Evolutionary conservation across 257 asterid species (phyloP).

Genomic region (Handroanthus guayacan): DNA sequence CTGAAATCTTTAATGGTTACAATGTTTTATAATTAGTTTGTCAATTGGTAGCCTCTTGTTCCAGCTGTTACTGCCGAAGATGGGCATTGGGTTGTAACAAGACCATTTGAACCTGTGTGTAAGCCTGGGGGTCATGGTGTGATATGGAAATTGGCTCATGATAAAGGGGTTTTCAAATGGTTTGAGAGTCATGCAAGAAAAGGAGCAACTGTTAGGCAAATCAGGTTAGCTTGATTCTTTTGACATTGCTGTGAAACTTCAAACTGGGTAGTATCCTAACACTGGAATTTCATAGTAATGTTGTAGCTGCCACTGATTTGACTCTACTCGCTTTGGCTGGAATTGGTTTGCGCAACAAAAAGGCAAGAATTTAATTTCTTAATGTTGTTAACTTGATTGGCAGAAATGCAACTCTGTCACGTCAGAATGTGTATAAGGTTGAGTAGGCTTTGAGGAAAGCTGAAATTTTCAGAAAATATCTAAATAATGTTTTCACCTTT

Average conservation of each 20-base stretch:
- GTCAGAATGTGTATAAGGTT: slow-evolving; percentile 20
- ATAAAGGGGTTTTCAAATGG: slow-evolving; percentile 95
- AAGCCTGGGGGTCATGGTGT: slow-evolving; percentile 99
- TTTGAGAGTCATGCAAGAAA: slow-evolving; percentile 74
- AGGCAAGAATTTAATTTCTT: slow-evolving; percentile 61
- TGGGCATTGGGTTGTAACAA: slow-evolving; percentile 82
- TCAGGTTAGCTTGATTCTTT: slow-evolving; percentile 62
- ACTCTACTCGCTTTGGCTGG: slow-evolving; percentile 96
- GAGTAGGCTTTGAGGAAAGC: slow-evolving; percentile 14
- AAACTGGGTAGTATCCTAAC: slow-evolving; percentile 46
- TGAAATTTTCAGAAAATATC: slow-evolving; percentile 22
- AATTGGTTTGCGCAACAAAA: slow-evolving; percentile 82
- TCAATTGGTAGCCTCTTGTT: slow-evolving; percentile 91
- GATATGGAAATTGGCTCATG: slow-evolving; percentile 97
- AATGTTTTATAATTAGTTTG: slow-evolving; percentile 46
- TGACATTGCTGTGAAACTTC: slow-evolving; percentile 25
- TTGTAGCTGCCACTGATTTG: slow-evolving; percentile 97
- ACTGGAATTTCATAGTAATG: slow-evolving; percentile 77
- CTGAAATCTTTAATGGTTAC: slow-evolving; percentile 36
- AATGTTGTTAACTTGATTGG: slow-evolving; percentile 33
- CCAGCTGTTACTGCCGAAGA: slow-evolving; percentile 96
- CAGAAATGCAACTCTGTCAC: slow-evolving; percentile 27
- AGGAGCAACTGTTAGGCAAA: slow-evolving; percentile 98
- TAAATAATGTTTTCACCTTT: not conserved
- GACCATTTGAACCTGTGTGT: slow-evolving; percentile 80